phyloP scores from a whole-genome alignment of 2,329 filamentous ascomycete genomes.

The Lasiodiplodia sp. region DNA sequence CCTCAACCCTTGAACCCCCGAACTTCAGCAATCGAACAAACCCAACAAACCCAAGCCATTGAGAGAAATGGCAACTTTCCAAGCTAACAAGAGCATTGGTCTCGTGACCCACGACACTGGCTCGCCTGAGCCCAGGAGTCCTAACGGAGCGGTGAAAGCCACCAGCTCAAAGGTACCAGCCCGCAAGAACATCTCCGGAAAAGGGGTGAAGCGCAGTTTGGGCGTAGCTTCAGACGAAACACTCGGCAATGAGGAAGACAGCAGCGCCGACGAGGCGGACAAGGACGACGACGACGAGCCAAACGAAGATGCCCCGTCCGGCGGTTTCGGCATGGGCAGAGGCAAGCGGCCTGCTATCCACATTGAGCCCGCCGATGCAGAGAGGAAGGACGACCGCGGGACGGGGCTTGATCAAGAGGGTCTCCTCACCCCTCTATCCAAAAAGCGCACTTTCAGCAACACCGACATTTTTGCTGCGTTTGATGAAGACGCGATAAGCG shows the following conservation, averaged over 20 bases:
- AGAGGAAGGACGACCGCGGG: constrained; percentile 40
- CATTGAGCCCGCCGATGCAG: constrained; percentile 40
- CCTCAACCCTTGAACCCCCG: not conserved
- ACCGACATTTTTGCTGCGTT: constrained; percentile 47
- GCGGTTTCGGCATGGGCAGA: constrained; percentile 42
- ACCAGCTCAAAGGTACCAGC: not conserved
- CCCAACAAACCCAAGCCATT: not conserved
- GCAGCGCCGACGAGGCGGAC: constrained; percentile 37
- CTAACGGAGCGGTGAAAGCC: not conserved
- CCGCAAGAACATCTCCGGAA: constrained; percentile 9
- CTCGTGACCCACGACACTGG: constrained; percentile 12
- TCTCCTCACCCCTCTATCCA: constrained; percentile 40
- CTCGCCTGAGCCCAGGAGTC: constrained; percentile 9
- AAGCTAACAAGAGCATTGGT: constrained; percentile 8
- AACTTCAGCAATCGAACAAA: not conserved
- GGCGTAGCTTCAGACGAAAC: constrained; percentile 25
- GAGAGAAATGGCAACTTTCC: constrained; percentile 20
- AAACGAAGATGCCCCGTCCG: constrained; percentile 44
- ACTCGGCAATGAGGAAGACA: constrained; percentile 30
- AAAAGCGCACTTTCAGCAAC: constrained; percentile 50
- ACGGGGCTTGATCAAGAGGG: constrained; percentile 30
- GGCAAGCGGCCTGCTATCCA: constrained; percentile 47
- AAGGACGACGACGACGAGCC: constrained; percentile 45
- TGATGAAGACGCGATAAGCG: constrained; percentile 36
- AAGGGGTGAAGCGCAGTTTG: not conserved